Evolutionary conservation across 805 yeast genomes (phyloP), one percentile per base, ranked within the genome.

Genomic region (Metschnikowia borealis): DNA sequence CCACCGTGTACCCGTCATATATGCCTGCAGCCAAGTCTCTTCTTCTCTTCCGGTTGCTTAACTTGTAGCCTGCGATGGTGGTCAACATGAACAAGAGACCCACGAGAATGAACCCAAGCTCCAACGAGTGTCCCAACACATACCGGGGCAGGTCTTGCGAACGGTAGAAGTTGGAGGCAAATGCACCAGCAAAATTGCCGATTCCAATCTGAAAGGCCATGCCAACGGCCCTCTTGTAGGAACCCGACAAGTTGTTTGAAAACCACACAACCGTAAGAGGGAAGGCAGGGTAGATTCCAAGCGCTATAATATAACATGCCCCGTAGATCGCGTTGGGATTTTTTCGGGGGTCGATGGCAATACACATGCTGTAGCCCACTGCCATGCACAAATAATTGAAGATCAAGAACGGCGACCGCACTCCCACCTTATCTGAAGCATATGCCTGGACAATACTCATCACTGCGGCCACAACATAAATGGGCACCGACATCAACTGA

Each of bases 401-500:
- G 26, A 62, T 17, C 35, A 68, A 49, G 42, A 67, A 69, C 11
- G 70, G 69, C 1, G 68, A 64, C 46, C 73, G 60, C 17, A 53
- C 44, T 2, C 71, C 70, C 17, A 54, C 49, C 18, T 51, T 49
- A 47, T 66, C 70, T 5, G 67, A 58, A 3, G 43, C 42, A 21
- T 54, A 61, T 2, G 68, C 69, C 31, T 63, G 68, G 7, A 54
- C 40, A 11, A 71, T 55, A 32, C 69, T 63, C 31, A 63, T 57
- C 3, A 66, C 49, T 4, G 70, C 60, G 2, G 74, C 73, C 20
- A 64, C 61, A 11, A 65, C 62, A 55, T 75, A 75, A 29, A 73
- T 64, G 7, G 80, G 80, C 18, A 74, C 74, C 0, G 79, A 68
- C 63, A 77, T 52, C 11, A 75, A 65, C 57, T 77, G 80, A 0